These are phyloP conservation scores for Penicillium paxilli DNA, from an alignment of 495 filamentous ascomycete species.

Conservation along the genomic window DNA sequence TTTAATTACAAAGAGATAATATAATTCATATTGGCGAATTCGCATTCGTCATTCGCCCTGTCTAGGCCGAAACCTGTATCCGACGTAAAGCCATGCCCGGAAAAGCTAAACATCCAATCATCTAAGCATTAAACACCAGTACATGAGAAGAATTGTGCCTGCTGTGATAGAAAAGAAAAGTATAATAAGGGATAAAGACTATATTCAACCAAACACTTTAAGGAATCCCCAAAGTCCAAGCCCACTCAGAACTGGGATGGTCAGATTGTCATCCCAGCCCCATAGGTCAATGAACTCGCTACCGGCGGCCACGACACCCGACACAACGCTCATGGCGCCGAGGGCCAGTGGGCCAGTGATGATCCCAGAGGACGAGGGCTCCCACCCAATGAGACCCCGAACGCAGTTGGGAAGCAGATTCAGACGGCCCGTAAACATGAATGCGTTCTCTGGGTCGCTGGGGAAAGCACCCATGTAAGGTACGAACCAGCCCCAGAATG, in stretches of 20 bases:
- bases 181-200: background rate
- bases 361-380: constrained; percentile 44
- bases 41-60: constrained; percentile 1
- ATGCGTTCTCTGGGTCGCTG: constrained; percentile 64
- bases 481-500: constrained; percentile 86
- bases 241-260: constrained; percentile 89
- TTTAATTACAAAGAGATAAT: background rate
- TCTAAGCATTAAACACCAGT: constrained; percentile 15
- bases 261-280: constrained; percentile 95
- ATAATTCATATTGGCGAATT: constrained; percentile 9
- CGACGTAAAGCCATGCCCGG: constrained; percentile 22
- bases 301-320: constrained; percentile 79
- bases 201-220: constrained; percentile 72
- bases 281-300: constrained; percentile 92
- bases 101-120: constrained; percentile 13
- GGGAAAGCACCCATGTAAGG: constrained; percentile 65
- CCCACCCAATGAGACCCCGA: constrained; percentile 45
- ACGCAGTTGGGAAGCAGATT: constrained; percentile 57
- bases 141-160: constrained; percentile 1
- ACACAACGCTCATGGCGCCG: constrained; percentile 82
- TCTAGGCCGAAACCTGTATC: constrained; percentile 17
- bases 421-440: constrained; percentile 79
- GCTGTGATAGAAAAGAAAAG: constrained; percentile 1
- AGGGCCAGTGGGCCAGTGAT: constrained; percentile 70
- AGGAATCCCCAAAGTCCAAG: constrained; percentile 91